Percentiles rank a stretch among this genome's conserved stretches.
phyloP scores from a whole-genome alignment of 2,329 filamentous ascomycete species.

The Alternaria ethzedia region DNA sequence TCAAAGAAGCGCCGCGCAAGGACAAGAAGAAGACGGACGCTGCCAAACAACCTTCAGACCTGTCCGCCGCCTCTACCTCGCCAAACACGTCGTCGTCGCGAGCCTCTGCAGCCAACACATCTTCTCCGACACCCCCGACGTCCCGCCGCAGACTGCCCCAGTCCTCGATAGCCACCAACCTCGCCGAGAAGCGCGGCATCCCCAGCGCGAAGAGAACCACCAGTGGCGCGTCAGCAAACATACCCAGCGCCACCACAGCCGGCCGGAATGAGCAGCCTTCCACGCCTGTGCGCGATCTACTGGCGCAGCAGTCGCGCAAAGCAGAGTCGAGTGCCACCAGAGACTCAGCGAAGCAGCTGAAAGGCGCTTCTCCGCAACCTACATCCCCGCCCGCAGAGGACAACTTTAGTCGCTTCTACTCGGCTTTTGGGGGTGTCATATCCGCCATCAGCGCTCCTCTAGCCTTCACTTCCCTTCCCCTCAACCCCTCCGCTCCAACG shows the following conservation, averaged over 20 bases:
- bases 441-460: conserved; percentile 88
- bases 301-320: conserved; percentile 40
- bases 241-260: conserved; percentile 73
- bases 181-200: conserved; percentile 86
- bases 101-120: conserved; percentile 41
- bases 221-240: conserved; percentile 74
- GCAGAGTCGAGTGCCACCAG: conserved; percentile 25
- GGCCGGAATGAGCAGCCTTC: conserved; percentile 48
- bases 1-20: conserved; percentile 67
- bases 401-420: conserved; percentile 90
- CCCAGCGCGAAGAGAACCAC: conserved; percentile 63
- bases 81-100: conserved; percentile 27
- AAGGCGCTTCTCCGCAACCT: conserved; percentile 17
- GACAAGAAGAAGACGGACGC: conserved; percentile 27
- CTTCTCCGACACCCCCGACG: conserved; percentile 44
- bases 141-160: conserved; percentile 62
- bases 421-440: conserved; percentile 85
- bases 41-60: conserved; percentile 15
- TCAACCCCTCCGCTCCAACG: conserved; percentile 52
- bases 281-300: conserved; percentile 41
- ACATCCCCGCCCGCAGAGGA: conserved; percentile 63
- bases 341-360: conserved; percentile 22
- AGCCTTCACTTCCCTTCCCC: conserved; percentile 88
- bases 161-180: conserved; percentile 86
- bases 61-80: conserved; percentile 16